Conservation (phyloP, 2,329 filamentous ascomycete species). For the Colletotrichum trifolii region DNA sequence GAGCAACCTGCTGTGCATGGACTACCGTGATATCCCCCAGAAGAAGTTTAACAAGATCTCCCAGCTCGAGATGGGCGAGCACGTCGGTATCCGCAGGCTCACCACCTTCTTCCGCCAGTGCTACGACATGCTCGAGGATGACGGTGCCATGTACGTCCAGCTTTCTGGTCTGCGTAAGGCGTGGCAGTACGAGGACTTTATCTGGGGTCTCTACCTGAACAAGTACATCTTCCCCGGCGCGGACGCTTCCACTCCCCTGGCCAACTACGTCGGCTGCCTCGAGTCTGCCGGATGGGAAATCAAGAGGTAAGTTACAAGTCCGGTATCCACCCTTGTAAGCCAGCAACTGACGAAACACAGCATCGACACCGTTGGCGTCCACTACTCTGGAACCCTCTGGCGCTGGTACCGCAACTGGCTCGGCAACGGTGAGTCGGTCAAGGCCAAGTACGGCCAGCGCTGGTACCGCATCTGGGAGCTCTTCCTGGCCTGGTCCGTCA, state of each 20-base stretch:
- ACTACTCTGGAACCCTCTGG: conserved; percentile 97
- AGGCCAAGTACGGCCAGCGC: conserved; percentile 92
- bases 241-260: conserved; percentile 92
- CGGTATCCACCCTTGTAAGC: neutral
- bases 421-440: conserved; percentile 90
- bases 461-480: conserved; percentile 98
- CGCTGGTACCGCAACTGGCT: conserved; percentile 99
- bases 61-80: conserved; percentile 98
- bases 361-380: conserved; percentile 93
- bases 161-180: conserved; percentile 92
- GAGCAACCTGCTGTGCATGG: conserved; percentile 92
- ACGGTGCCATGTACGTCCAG: conserved; percentile 95
- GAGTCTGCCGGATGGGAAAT: conserved; percentile 88
- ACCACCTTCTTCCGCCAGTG: conserved; percentile 84
- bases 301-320: conserved; percentile 64
- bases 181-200: conserved; percentile 98
- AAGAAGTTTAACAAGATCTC: conserved; percentile 94
- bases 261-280: conserved; percentile 84
- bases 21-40: conserved; percentile 93
- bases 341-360: conserved; percentile 38
- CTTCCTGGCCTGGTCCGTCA: conserved; percentile 88
- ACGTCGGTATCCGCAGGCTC: conserved; percentile 95
- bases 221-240: conserved; percentile 99
- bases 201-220: conserved; percentile 99
- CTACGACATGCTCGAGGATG: conserved; percentile 94